Evolutionary conservation across 345 rosid species (phyloP).

Genomic region (Lenwebbia sp.): DNA sequence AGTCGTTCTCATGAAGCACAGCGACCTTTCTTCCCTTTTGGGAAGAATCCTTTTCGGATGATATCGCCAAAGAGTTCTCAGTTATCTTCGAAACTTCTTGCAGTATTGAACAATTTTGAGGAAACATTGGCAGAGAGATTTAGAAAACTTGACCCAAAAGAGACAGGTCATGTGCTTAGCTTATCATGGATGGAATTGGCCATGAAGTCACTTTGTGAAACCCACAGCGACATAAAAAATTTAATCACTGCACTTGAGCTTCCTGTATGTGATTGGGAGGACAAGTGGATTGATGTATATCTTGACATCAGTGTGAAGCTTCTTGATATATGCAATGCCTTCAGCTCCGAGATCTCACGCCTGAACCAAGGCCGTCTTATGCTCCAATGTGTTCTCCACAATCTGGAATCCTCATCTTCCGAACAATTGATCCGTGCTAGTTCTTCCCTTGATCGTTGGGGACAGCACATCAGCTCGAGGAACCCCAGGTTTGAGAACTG

Average conservation of each 20-base stretch:
- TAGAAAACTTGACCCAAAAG: constrained; percentile 50
- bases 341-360: constrained; percentile 65
- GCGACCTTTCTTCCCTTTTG: constrained; percentile 66
- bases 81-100: constrained; percentile 40
- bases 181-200: constrained; percentile 82
- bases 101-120: constrained; percentile 53
- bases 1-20: constrained; percentile 73
- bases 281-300: constrained; percentile 86
- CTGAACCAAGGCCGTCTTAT: constrained; percentile 71
- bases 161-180: constrained; percentile 50
- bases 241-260: constrained; percentile 71
- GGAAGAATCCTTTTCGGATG: constrained; percentile 81
- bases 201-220: constrained; percentile 66
- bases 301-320: constrained; percentile 76
- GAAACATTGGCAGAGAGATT: constrained; percentile 46
- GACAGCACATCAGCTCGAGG: constrained; percentile 47
- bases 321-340: constrained; percentile 69
- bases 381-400: constrained; percentile 60
- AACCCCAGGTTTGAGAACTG: constrained; percentile 59
- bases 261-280: constrained; percentile 83
- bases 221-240: constrained; percentile 47
- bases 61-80: constrained; percentile 67
- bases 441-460: constrained; percentile 72
- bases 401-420: constrained; percentile 39
- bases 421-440: constrained; percentile 38